Evolutionary conservation across 768 basidiomycete species (phyloP).

Genomic region (Botryobasidium botryosum): DNA sequence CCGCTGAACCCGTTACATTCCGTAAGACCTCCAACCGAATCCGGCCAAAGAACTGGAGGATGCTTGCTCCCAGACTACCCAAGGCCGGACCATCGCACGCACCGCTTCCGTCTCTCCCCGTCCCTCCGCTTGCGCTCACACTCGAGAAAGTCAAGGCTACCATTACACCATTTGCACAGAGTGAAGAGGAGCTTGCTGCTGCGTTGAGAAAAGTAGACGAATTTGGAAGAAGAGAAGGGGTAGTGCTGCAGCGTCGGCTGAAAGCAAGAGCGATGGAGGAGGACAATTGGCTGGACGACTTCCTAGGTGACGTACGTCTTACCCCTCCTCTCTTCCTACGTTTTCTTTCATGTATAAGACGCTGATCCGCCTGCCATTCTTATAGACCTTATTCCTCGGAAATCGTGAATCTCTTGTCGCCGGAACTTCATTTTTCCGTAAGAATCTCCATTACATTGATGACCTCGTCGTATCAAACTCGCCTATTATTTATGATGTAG

Average conservation of each 20-base stretch:
- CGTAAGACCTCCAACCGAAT: too few relatives aligned
- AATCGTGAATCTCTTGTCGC: too few relatives aligned
- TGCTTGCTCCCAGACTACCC: too few relatives aligned
- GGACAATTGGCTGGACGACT: constrained; percentile 71
- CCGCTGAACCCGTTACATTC: too few relatives aligned
- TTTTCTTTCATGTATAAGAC: constrained; percentile 77
- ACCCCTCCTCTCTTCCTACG: constrained; percentile 10
- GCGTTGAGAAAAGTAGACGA: constrained; percentile 47
- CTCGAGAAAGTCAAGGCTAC: constrained; percentile 50
- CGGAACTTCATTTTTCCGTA: constrained; percentile 80
- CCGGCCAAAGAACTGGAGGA: too few relatives aligned
- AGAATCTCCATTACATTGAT: constrained; percentile 55
- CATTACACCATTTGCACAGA: constrained; percentile 55
- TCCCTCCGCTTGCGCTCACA: constrained; percentile 49
- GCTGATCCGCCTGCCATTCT: too few relatives aligned
- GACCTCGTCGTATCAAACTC: too few relatives aligned
- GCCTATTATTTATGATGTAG: too few relatives aligned
- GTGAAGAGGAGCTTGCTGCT: constrained; percentile 36
- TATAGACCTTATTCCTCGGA: too few relatives aligned
- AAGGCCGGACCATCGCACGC: too few relatives aligned
- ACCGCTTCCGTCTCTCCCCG: constrained; percentile 53
- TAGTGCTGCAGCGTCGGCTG: constrained; percentile 43
- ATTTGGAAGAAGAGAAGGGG: constrained; percentile 33
- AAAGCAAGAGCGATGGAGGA: constrained; percentile 33
- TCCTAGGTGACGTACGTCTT: constrained; percentile 75